These are phyloP conservation scores for Trametes cinnabarina DNA, from an alignment of 768 basidiomycete species.

Conservation along the genomic window DNA sequence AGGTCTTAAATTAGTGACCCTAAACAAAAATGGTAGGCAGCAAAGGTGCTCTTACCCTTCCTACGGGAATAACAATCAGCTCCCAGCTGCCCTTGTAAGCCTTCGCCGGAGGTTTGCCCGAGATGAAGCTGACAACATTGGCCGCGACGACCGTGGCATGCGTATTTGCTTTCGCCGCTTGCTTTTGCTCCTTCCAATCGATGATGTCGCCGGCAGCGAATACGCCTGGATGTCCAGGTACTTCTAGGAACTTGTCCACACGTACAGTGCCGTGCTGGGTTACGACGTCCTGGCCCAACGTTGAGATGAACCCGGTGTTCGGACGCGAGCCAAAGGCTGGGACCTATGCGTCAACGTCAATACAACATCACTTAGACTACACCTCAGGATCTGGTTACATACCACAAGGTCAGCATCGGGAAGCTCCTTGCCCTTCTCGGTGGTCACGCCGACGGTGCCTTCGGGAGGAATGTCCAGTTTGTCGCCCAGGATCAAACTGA, in stretches of 20 bases:
- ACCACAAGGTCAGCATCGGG: slow-evolving; percentile 58
- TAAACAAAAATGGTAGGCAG: not conserved
- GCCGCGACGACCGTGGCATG: slow-evolving; percentile 46
- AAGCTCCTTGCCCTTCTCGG: slow-evolving; percentile 49
- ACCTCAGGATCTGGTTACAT: slow-evolving; percentile 23
- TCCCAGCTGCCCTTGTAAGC: slow-evolving; percentile 51
- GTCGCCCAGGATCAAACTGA: slow-evolving; percentile 54
- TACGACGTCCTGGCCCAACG: slow-evolving; percentile 38
- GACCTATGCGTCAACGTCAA: slow-evolving; percentile 21
- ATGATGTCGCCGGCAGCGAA: slow-evolving; percentile 69
- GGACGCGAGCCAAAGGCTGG: slow-evolving; percentile 37
- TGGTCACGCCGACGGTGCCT: slow-evolving; percentile 40
- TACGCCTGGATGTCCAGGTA: slow-evolving; percentile 48
- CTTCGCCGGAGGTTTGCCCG: slow-evolving; percentile 35
- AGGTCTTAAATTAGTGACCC: not conserved
- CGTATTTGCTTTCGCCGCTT: slow-evolving; percentile 42
- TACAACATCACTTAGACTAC: not conserved
- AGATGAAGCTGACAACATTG: slow-evolving; percentile 49
- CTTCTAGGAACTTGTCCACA: slow-evolving; percentile 56
- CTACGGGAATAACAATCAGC: slow-evolving; percentile 52
- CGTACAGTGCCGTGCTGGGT: slow-evolving; percentile 44
- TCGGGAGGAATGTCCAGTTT: slow-evolving; percentile 46
- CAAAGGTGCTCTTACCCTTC: slow-evolving; percentile 40
- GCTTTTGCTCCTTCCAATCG: slow-evolving; percentile 65
- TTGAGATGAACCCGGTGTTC: slow-evolving; percentile 49